phyloP scores from a whole-genome alignment of 305 asterid genomes.

The Fraxinus ornus region DNA sequence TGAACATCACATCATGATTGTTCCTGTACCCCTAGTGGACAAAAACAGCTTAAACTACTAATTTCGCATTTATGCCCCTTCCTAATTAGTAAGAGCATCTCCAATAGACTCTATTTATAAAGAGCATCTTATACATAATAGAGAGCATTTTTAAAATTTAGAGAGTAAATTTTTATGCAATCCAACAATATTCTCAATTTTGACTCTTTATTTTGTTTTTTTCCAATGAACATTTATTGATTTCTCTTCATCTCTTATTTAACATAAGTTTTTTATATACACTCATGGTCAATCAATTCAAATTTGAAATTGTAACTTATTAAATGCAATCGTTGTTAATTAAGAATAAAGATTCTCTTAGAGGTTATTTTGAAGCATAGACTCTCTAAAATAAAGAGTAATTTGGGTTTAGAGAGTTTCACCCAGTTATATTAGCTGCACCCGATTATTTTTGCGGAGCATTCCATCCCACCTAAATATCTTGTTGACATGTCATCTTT shows the following conservation, averaged over 20 bases:
- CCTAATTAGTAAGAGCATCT: neutral
- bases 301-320: neutral
- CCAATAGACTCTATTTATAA: neutral
- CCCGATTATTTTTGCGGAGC: neutral
- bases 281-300: neutral
- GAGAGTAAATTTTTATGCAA: neutral
- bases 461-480: neutral
- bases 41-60: neutral
- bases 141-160: too few species aligned
- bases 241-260: neutral
- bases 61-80: slow-evolving; percentile 5
- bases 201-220: neutral
- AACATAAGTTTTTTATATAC: too few species aligned
- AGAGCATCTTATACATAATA: neutral
- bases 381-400: neutral
- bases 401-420: neutral
- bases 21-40: neutral
- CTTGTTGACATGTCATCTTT: neutral
- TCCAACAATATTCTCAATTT: neutral
- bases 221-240: neutral
- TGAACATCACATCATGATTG: neutral
- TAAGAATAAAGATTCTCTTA: neutral
- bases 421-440: neutral
- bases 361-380: neutral
- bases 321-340: neutral